These are phyloP conservation scores for Nidula niveotomentosa DNA, from an alignment of 1,284 basidiomycete genomes.

Conservation along the genomic window DNA sequence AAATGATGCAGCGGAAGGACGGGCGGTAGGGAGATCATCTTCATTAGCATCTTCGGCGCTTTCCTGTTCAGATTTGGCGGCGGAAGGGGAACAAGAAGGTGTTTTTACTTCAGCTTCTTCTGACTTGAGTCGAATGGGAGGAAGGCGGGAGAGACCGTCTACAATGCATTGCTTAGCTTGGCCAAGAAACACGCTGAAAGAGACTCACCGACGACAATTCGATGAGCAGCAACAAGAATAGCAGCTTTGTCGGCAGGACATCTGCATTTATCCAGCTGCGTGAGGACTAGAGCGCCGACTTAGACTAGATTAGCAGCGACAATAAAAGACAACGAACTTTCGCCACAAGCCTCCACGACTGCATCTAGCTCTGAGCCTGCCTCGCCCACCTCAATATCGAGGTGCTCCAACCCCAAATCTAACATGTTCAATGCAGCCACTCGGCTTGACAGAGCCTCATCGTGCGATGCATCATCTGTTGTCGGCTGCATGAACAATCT, in stretches of 20 bases:
- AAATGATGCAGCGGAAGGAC: neutral
- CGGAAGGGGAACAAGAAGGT: neutral
- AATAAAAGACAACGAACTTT: conserved; percentile 43
- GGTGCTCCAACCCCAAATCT: conserved; percentile 82
- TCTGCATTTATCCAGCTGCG: conserved; percentile 63
- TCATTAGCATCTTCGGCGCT: neutral
- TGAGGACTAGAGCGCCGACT: conserved; percentile 50
- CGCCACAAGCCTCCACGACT: conserved; percentile 74
- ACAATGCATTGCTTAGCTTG: neutral
- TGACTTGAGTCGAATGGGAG: conserved; percentile 63
- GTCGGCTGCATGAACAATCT: conserved; percentile 46
- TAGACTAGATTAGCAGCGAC: neutral
- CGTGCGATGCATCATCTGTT: conserved; percentile 82
- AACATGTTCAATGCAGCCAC: conserved; percentile 90
- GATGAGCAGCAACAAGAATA: conserved; percentile 81
- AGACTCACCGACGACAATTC: conserved; percentile 72
- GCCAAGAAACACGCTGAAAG: neutral
- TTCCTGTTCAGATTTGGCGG: neutral
- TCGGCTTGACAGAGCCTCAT: conserved; percentile 84
- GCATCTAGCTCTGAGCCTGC: conserved; percentile 56
- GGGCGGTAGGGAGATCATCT: neutral
- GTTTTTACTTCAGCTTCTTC: conserved; percentile 42
- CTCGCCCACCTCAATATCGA: conserved; percentile 75
- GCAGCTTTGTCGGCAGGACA: conserved; percentile 81
- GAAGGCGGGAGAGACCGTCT: conserved; percentile 72